Evolutionary conservation across 306 rosid species (phyloP), one percentile per base, ranked within the genome.

Genomic region (Ammopiptanthus mongolicus): DNA sequence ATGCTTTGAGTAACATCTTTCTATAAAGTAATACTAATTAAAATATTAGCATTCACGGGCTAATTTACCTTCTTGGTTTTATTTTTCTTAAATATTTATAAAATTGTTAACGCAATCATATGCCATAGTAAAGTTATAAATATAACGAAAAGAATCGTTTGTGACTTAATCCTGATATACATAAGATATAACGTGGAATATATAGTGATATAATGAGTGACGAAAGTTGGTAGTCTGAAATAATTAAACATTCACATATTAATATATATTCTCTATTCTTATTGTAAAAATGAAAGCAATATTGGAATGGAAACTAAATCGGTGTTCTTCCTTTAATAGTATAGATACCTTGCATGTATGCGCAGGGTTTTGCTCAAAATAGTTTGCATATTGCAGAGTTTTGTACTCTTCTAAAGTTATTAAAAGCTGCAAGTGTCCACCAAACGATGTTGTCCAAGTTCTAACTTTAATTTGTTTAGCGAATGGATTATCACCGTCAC

Each of bases 11-110:
- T 56, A 33, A 56, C 60, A 19, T 71, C 65, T 52, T 78, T 78
- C 53, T 29, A 39, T 50, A 71, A 70, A 71, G 73, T 61, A 71
- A 62, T 36, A 37, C 15, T 59, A 47, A 36, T 69, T 69, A 76
- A 65, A 75, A 47, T 25, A 65, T 36, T 69, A 46, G 17, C 58
- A 69, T 78, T 64, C 82, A 78, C 82, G 47, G 71, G 57, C 44
- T 23, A 47, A 6, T 78, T 60, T 55, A n/a, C 21, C 70, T 36
- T 78, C 59, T 78, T 60, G 15, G 21, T 68, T 78, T 71, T 23
- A 21, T 42, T 70, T 4, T 69, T 70, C 58, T 50, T 3, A 21
- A 37, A 25, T 18, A 17, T 12, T 34, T 51, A 51, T 11, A 23
- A 12, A 78, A 48, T 7, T 69, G 65, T 17, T 57, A 48, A 34